Evolutionary conservation across 345 rosid genomes (phyloP).

Genomic region (Acer yangbiense): DNA sequence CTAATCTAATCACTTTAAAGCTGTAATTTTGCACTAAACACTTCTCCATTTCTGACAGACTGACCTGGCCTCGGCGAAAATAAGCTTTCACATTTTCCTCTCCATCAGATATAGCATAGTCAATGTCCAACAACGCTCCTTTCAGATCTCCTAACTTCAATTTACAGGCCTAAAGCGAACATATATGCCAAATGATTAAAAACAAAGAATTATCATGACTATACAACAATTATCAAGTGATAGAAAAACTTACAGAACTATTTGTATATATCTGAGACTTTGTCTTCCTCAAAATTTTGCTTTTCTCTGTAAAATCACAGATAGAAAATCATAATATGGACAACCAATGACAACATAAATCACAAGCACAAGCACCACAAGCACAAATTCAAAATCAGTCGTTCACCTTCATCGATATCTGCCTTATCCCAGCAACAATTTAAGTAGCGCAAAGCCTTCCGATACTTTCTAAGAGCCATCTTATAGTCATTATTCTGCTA

Average conservation of each 20-base stretch:
- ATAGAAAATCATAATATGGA: background rate
- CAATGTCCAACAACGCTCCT: slow-evolving; percentile 87
- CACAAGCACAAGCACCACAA: background rate
- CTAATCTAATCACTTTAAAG: background rate
- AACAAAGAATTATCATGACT: background rate
- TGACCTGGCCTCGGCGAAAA: slow-evolving; percentile 97
- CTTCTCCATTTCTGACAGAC: slow-evolving; percentile 14
- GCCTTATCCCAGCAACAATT: slow-evolving; percentile 98
- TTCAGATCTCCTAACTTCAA: slow-evolving; percentile 78
- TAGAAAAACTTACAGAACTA: slow-evolving; percentile 65
- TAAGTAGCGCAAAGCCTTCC: slow-evolving; percentile 82
- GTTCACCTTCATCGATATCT: slow-evolving; percentile 85
- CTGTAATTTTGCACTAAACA: background rate
- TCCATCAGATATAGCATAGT: slow-evolving; percentile 88
- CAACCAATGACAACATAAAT: background rate
- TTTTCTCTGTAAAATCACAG: slow-evolving; percentile 55
- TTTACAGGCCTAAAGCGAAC: slow-evolving; percentile 69
- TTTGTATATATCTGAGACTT: slow-evolving; percentile 92
- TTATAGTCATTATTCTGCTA: slow-evolving; percentile 81
- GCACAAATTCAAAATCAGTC: background rate
- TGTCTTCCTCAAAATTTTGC: slow-evolving; percentile 76
- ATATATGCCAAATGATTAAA: background rate
- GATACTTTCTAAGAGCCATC: slow-evolving; percentile 92
- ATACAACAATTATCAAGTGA: background rate
- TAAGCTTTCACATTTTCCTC: slow-evolving; percentile 87